Base-by-base conservation (phyloP, 306 rosid species). In the Gastrolobium bilobum region DNA sequence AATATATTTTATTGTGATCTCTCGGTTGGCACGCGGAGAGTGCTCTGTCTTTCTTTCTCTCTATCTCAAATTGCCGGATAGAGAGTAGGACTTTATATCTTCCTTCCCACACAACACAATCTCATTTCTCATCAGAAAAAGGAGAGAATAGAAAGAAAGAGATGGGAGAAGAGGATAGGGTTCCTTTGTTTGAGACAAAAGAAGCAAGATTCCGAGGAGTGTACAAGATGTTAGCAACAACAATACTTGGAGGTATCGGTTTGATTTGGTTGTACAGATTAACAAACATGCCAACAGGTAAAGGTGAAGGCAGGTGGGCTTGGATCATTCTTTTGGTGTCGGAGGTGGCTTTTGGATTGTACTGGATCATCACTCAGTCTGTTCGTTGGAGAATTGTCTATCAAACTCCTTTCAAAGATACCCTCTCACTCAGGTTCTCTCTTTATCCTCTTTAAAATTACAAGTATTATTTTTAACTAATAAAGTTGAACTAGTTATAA, bases 281-380 rank as follows among this genome's bases (percentile, higher is more conserved):
- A 9, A 30, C 7, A 11, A 62, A 83, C 63, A 50, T 86, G 34
- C 75, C 82, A 7, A 26, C 7, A 34, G 31, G 40, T 2, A 62
- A 50, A 9, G 46, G 0, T 4, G 35, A 33, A 26, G 76, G 79
- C 11, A 56, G 71, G 35, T 84, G 87, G 90, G 71, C 61, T 15
- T 85, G 91, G 88, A 71, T 89, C 30, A 82, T 82, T 13, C 9
- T 86, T 79, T 78, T 73, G 42, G 2, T 72, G 35, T 53, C 84
- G 0, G 97, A 92, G 29, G 0, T 85, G 0, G 10, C 56, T 0
- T 92, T 90, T 29, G 86, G 96, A 8, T 2, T 90, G 2, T 90
- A 81, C 64, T 92, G 97, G 97, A 82, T 92, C 0, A 30, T 85
- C 44, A 86, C 91, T 57, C 97, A 85, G 64, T 85, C 97, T 38